Evolutionary conservation across 768 basidiomycete genomes (phyloP), one percentile per base, ranked within the genome.

Genomic region (Lentinula detonsa): DNA sequence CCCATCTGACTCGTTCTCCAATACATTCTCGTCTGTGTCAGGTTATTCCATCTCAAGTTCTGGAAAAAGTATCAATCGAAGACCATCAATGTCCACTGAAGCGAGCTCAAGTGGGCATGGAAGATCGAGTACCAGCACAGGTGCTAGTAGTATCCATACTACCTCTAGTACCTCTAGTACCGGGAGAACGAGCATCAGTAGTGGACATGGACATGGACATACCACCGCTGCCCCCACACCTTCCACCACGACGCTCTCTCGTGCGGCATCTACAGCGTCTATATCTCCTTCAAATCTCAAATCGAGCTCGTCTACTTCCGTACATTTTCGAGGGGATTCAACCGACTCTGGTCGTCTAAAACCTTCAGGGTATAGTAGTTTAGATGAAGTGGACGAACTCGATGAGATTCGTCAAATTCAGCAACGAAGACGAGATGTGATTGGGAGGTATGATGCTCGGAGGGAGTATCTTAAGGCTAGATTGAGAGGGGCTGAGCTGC

Each of bases 391-490:
- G 8, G 21, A 48, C 18, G 21, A 48, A 21, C 8, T 21, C 7
- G 21, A 23, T 33, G 85, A 89, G 71, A 74, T 90, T 63, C 66
- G 68, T 2, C 88, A 91, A 61, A 82, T 93, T 57, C 82, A 86
- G 56, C 75, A 79, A 59, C 81, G 89, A 43, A 79, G 84, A 45
- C 80, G 79, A 31, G 89, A 90, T 63, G 83, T 93, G 53, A 81
- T 82, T 31, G 78, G 74, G 60, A 81, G 91, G 55, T 93, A 90
- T 70, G 83, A 85, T 57, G 78, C 82, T 31, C 84, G 90, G 53
- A 70, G 93, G 60, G 88, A 91, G 65, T 93, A 86, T 68, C 76
- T 93, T 34, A 79, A 82, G 48, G 91, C 89, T 35, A 85, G 83
- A 67, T 75, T 92, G 69, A 91, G 87, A 72, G 85, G 85, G 16